Evolutionary conservation across 495 filamentous ascomycete species (phyloP), one percentile per base, ranked within the genome.

Genomic region (Daldinia caldariorum): DNA sequence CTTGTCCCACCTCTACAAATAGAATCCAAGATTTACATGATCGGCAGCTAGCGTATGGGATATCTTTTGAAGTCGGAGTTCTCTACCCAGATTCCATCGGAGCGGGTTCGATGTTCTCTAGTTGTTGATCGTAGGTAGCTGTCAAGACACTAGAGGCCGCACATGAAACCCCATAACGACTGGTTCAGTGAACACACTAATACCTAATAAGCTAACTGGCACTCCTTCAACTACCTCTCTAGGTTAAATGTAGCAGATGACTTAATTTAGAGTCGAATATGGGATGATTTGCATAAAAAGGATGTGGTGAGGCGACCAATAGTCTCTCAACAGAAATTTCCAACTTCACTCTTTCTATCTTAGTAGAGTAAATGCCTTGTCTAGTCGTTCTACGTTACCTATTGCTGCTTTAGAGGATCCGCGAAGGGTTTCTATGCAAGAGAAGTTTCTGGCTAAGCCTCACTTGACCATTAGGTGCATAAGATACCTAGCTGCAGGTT

Each of bases 1-100:
- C 32, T 47, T 22, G 59, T 56, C 38, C 41, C 34, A 56, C 51
- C 35, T 26, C 49, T 56, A 51, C 53, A 49, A 63, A 49, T 54
- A 35, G 58, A 60, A 62, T 39, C 31, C 35, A 35, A 29, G 35
- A 29, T 54, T 66, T 51, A 22, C 29, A n/a, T 55, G 65, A 66
- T 72, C 70, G 53, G 14, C 65, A 54, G 31, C 61, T 67, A 64
- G 47, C 49, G 62, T 64, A 49, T 38, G 64, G 64, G 55, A 61
- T 72, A 56, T 51, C 32, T 41, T 64, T 61, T 10, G 12, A 57
- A 64, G 56, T 50, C 56, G 43, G 49, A 58, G 13, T 47, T 22
- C 37, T 38, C 45, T 57, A 22, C 61, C 53, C 58, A 39, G 53
- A 38, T 69, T 66, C 57, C 57, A 61, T 66, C 7, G 37, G 20